Base-by-base conservation (phyloP, 2,329 filamentous ascomycete species). In the Pezicula rhizophila region DNA sequence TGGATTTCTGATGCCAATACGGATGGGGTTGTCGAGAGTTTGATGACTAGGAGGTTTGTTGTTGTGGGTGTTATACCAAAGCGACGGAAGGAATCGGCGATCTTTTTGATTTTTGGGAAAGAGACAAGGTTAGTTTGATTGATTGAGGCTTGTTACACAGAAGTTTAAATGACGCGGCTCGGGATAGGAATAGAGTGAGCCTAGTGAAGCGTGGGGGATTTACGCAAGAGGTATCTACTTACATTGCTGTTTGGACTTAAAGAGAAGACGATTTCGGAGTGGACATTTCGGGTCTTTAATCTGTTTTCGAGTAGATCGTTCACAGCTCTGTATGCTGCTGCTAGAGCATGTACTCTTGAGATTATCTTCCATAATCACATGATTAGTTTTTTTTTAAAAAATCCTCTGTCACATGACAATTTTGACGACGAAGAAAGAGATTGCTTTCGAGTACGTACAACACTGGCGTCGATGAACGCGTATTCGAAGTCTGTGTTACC, bases 401-500 rank as follows among this genome's bases (percentile, higher is more conserved):
- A n/a, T 31, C 11, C 5, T 10, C 11, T 14, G 31, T 46, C 12
- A 31, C 28, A 31, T 26, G 14, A 6, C 11, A 38, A 38, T 14
- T 10, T n/a, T 37, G 47, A 35, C 7, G 2, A 18, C 15, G 37
- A 43, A 20, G 33, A 28, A 42, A 38, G 44, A 26, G 20, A 31
- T 33, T 33, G 4, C 23, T 5, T 23, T 23, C 23, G 23, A 23
- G 23, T 10, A 69, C 76, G 52, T 75, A 91, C 85, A 66, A 87
- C 80, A 41, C 80, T 82, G 17, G 90, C 90, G 69, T 99, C 92
- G 42, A 99, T 79, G 57, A 99, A 87, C 31, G 91, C 90, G 73
- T 97, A 97, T 68, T 97, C 90, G 60, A 91, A 97, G 8, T 85
- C 84, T 10, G 80, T 63, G 64, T 97, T 96, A 46, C 88, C 87